These are phyloP conservation scores for Mortierella antarctica DNA, from an alignment of 192 early-diverging fungal species.

Conservation along the genomic window DNA sequence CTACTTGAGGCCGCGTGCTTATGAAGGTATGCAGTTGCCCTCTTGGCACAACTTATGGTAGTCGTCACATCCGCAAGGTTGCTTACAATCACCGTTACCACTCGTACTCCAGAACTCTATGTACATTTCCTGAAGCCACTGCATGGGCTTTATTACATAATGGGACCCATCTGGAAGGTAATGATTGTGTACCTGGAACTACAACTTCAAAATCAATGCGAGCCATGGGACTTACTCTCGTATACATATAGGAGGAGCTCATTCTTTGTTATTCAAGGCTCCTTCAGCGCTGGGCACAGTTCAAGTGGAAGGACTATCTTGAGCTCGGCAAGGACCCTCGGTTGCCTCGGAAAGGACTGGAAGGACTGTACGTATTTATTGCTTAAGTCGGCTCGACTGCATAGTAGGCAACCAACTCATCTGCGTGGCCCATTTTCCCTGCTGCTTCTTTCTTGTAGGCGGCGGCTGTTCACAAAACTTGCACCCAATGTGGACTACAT, in stretches of 20 bases:
- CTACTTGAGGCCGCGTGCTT: conserved; percentile 55
- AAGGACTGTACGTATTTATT: conserved; percentile 36
- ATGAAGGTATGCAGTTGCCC: conserved; percentile 49
- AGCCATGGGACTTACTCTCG: neutral
- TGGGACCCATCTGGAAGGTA: conserved; percentile 63
- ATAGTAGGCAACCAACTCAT: neutral
- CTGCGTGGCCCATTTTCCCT: neutral
- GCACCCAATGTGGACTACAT: conserved; percentile 57
- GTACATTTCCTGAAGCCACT: conserved; percentile 54
- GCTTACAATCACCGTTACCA: neutral
- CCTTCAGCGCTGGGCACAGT: conserved; percentile 58
- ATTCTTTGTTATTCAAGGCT: conserved; percentile 53
- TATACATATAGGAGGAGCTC: conserved; percentile 51
- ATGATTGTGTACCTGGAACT: neutral
- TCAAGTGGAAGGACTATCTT: conserved; percentile 52
- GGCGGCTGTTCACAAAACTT: conserved; percentile 50
- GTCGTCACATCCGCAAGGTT: neutral
- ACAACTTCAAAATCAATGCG: neutral
- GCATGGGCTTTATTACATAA: conserved; percentile 43
- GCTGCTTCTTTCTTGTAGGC: conserved; percentile 2
- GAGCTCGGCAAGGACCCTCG: conserved; percentile 30
- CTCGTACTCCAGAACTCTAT: conserved; percentile 46
- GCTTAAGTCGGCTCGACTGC: neutral
- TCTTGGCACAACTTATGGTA: neutral
- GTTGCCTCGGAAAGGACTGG: conserved; percentile 9